A percentile compares a stretch with the other conserved stretches of the same genome.
phyloP scores from a whole-genome alignment of 176 grass and related monocot genomes.

The Puccinellia tenuiflora region DNA sequence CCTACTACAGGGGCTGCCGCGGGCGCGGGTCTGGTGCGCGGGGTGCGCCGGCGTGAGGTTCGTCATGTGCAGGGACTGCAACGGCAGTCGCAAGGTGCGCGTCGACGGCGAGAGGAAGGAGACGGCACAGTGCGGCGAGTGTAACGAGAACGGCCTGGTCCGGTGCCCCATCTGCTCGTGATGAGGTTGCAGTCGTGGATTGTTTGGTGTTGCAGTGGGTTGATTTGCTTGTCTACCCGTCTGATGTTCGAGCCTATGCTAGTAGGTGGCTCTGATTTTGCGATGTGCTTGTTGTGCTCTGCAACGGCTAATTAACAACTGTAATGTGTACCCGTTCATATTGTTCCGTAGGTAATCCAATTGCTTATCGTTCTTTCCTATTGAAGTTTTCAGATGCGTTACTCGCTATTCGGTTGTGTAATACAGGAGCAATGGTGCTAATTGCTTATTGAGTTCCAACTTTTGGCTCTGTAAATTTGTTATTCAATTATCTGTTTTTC shows the following conservation, averaged over 20 bases:
- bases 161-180: conserved; percentile 87
- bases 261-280: conserved; percentile 7
- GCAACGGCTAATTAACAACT: conserved; percentile 22
- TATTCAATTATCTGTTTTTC: too few relatives aligned
- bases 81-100: conserved; percentile 90
- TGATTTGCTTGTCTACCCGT: conserved; percentile 56
- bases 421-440: too few relatives aligned
- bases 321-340: conserved; percentile 34
- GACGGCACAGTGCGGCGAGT: conserved; percentile 57
- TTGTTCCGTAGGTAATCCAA: conserved; percentile 16
- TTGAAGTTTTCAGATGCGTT: background rate
- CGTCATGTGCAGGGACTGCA: conserved; percentile 91
- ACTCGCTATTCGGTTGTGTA: background rate
- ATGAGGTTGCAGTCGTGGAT: background rate
- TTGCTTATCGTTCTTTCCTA: background rate
- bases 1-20: conserved; percentile 66
- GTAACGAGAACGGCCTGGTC: conserved; percentile 95
- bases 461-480: too few relatives aligned
- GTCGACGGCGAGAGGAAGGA: conserved; percentile 56
- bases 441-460: too few relatives aligned
- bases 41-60: conserved; percentile 86
- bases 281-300: conserved; percentile 31
- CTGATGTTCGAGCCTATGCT: background rate
- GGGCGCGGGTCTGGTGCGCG: conserved; percentile 64
- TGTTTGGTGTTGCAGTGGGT: conserved; percentile 31